phyloP scores from a whole-genome alignment of 2,329 filamentous ascomycete genomes.

The Pseudocercospora macadamiae region DNA sequence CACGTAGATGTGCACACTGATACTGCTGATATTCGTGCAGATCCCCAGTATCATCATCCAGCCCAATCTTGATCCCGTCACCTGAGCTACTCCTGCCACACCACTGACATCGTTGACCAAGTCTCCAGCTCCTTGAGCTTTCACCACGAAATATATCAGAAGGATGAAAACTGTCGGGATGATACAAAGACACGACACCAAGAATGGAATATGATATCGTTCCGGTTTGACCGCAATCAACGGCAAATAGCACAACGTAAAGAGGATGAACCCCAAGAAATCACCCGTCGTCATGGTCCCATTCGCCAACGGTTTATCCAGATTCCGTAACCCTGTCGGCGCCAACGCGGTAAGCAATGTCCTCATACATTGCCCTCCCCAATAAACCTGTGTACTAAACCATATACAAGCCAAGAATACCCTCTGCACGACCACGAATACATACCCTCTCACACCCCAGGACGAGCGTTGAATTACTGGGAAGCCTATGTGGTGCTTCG shows the following conservation, averaged over 20 bases:
- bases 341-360: constrained; percentile 63
- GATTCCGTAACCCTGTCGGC: constrained; percentile 44
- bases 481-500: constrained; percentile 17
- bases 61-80: neutral
- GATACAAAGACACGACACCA: constrained; percentile 4
- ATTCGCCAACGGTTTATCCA: constrained; percentile 1
- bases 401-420: constrained; percentile 17
- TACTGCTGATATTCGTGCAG: constrained; percentile 36
- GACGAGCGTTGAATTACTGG: constrained; percentile 16
- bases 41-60: constrained; percentile 18
- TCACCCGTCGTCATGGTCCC: constrained; percentile 5
- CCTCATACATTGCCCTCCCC: constrained; percentile 12
- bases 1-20: constrained; percentile 38
- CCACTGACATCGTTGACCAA: neutral
- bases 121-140: constrained; percentile 1
- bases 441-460: constrained; percentile 15
- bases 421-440: constrained; percentile 13
- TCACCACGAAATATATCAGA: neutral
- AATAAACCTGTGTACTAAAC: constrained; percentile 14
- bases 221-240: neutral
- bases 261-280: neutral
- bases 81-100: neutral
- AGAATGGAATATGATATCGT: neutral
- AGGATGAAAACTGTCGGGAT: neutral
- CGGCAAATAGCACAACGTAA: constrained; percentile 1